Evolutionary conservation across 2,329 filamentous ascomycete species (phyloP), one percentile per base, ranked within the genome.

Genomic region (Hymenotorrendiella dingleyae): DNA sequence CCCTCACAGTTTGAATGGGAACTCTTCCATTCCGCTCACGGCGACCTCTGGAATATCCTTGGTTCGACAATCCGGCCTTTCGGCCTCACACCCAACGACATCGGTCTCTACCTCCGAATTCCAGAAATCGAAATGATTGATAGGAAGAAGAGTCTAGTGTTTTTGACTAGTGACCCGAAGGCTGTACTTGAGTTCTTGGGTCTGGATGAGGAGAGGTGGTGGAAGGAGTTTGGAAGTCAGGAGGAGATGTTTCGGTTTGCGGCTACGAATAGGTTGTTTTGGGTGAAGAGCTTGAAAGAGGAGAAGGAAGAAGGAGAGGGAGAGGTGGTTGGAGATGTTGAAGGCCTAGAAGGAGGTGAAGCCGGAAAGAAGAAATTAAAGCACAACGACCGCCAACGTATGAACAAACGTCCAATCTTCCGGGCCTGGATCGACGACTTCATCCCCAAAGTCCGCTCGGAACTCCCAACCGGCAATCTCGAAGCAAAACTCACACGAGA

Each of bases 1-100:
- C 49, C 64, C 0, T 57, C 64, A 11, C 54, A 62, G 40, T 70
- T 75, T 48, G 67, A 70, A 22, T 91, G 85, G 84, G 69, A 72
- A 27, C 62, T 77, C 3, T 88, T 89, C 64, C 78, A 78, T 51
- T 71, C 82, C 28, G 74, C 77, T 0, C 86, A 91, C 53, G 82
- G 84, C n/a, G 86, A 91, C 53, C 43, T 79, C 2, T 80, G 80
- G 72, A 83, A 77, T 46, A 70, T 80, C 7, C 58, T 91, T 0
- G 82, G 84, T 4, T 69, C 73, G 14, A 74, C 71, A 7, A 76
- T 86, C 48, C 73, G 81, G 0, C 73, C 72, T 0, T 73, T 78
- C 26, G 85, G 85, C 2, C 72, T 93, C 6, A 84, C 77, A 0
- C 66, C 78, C 19, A 82, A 80, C 50, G 76, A 86, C 38, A 61